A percentile compares a stretch with the other conserved stretches of the same genome.
phyloP scores from a whole-genome alignment of 192 early-diverging fungal species.

The Linnemannia exigua region DNA sequence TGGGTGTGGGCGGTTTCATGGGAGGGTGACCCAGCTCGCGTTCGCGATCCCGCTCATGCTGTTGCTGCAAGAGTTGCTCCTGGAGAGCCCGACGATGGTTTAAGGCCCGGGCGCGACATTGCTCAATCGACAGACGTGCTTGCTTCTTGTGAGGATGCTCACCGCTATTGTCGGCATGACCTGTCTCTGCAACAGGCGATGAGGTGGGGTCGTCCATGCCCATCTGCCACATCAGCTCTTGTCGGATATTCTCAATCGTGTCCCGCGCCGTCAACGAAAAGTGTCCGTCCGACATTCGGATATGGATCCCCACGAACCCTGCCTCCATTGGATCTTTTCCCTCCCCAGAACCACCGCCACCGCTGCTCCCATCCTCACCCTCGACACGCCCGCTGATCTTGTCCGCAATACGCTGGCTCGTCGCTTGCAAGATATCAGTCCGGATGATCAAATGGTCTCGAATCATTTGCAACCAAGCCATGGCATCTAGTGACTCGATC shows the following conservation, averaged over 20 bases:
- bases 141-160: neutral
- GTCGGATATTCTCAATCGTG: conserved; percentile 48
- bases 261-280: conserved; percentile 45
- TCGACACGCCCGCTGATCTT: conserved; percentile 53
- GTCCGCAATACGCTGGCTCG: conserved; percentile 52
- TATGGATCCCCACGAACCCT: conserved; percentile 50
- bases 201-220: conserved; percentile 23
- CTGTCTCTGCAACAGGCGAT: neutral
- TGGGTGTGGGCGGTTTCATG: neutral
- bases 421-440: conserved; percentile 55
- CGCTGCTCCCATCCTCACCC: conserved; percentile 4
- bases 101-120: conserved; percentile 27
- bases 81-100: conserved; percentile 24
- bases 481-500: conserved; percentile 47
- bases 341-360: neutral
- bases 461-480: conserved; percentile 34
- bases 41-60: neutral
- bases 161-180: no score
- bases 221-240: conserved; percentile 50
- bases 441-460: conserved; percentile 35
- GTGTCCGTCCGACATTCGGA: conserved; percentile 53
- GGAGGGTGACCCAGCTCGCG: neutral
- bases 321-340: conserved; percentile 1
- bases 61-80: conserved; percentile 4
- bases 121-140: conserved; percentile 33